A percentile compares a stretch with the other conserved stretches of the same genome.
phyloP scores from a whole-genome alignment of 2,329 filamentous ascomycete species.

The Paradendryphiella salina region DNA sequence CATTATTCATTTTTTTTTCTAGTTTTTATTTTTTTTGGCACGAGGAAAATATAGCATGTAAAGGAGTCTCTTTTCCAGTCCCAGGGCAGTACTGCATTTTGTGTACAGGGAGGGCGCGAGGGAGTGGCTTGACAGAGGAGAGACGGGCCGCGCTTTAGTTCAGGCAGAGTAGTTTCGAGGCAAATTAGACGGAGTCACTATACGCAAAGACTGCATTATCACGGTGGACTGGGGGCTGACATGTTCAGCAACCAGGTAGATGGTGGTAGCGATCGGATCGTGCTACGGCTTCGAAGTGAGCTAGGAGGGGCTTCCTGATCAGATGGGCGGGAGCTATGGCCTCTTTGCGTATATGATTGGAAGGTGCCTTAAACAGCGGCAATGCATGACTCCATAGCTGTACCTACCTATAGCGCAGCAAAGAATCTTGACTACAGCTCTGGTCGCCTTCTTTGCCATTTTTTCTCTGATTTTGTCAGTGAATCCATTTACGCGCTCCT shows the following conservation, averaged over 20 bases:
- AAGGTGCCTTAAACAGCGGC: conserved; percentile 18
- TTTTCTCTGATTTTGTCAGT: background rate
- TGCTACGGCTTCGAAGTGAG: conserved; percentile 4
- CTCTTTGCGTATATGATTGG: conserved; percentile 17
- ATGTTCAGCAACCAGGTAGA: background rate
- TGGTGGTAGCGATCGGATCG: conserved; percentile 1
- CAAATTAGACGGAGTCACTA: conserved; percentile 30
- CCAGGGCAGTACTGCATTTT: conserved; percentile 17
- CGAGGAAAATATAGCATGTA: conserved; percentile 37
- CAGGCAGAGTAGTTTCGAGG: conserved; percentile 27
- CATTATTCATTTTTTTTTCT: conserved; percentile 26
- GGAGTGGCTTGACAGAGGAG: background rate
- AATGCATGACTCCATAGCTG: conserved; percentile 19
- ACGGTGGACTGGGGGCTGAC: background rate
- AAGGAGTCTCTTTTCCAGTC: conserved; percentile 29
- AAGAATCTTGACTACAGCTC: conserved; percentile 6
- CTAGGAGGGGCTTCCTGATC: conserved; percentile 9
- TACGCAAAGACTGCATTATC: background rate
- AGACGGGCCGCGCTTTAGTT: conserved; percentile 18
- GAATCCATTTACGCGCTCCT: conserved; percentile 8
- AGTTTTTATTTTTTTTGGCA: conserved; percentile 17
- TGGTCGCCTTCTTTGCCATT: background rate
- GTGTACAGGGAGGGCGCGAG: conserved; percentile 15
- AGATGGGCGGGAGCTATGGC: conserved; percentile 15
- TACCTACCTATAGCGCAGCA: conserved; percentile 15